Conservation (phyloP, 805 yeast species). For the Priceomyces fermenticarens region DNA sequence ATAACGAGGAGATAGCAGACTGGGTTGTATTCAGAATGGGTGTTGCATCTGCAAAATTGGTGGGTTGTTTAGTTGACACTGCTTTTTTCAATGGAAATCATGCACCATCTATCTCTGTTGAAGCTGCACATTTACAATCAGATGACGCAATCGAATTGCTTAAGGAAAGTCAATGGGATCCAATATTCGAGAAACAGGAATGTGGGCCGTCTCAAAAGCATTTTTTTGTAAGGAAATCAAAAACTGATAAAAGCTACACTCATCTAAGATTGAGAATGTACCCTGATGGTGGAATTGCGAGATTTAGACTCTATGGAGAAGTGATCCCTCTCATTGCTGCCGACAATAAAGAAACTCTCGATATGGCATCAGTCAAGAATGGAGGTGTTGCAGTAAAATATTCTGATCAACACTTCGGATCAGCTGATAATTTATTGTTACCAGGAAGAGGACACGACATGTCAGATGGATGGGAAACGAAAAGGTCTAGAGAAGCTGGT, state of each 20-base stretch:
- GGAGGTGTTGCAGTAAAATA: conserved; percentile 86
- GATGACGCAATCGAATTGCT: conserved; percentile 23
- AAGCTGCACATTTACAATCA: conserved; percentile 50
- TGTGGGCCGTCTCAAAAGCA: conserved; percentile 91
- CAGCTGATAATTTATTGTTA: conserved; percentile 81
- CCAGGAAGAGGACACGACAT: conserved; percentile 96
- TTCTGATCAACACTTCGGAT: conserved; percentile 93
- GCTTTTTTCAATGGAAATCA: conserved; percentile 94
- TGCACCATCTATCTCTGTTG: conserved; percentile 87
- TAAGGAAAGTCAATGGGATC: conserved; percentile 59
- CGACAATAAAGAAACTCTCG: conserved; percentile 47
- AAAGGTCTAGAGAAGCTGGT: conserved; percentile 76
- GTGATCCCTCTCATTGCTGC: conserved; percentile 69
- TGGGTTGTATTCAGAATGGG: conserved; percentile 86
- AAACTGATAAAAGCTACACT: conserved; percentile 66
- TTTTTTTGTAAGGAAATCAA: conserved; percentile 61
- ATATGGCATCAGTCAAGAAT: conserved; percentile 75
- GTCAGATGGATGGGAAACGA: conserved; percentile 99
- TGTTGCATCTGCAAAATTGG: conserved; percentile 71
- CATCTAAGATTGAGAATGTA: conserved; percentile 86
- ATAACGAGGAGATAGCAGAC: conserved; percentile 78
- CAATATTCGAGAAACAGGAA: conserved; percentile 63
- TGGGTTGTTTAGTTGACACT: conserved; percentile 89
- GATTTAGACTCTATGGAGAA: conserved; percentile 85
- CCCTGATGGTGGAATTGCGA: conserved; percentile 97